These are phyloP conservation scores for Elsinoe perseae DNA, from an alignment of 2,329 filamentous ascomycete genomes.

Conservation along the genomic window DNA sequence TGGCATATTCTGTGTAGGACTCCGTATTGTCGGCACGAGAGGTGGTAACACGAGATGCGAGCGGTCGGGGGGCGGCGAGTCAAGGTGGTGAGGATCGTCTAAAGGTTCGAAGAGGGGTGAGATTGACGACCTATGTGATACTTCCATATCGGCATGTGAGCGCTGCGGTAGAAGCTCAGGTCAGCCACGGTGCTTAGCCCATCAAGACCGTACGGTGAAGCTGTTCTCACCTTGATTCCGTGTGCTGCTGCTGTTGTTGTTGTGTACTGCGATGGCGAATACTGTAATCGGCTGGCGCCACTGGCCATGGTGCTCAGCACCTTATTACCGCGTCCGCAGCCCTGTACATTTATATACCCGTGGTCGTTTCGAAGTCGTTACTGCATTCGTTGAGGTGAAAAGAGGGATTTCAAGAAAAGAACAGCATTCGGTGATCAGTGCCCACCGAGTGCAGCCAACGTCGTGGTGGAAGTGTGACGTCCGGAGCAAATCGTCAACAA, in stretches of 20 bases:
- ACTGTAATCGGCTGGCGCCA: not conserved
- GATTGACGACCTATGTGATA: slow-evolving; percentile 17
- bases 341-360: not conserved
- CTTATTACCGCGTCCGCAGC: not conserved
- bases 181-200: slow-evolving; percentile 2
- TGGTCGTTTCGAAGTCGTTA: not conserved
- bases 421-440: slow-evolving; percentile 5
- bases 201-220: not conserved
- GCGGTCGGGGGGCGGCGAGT: slow-evolving; percentile 26
- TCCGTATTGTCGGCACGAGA: slow-evolving; percentile 9
- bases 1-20: not conserved
- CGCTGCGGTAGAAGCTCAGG: not conserved
- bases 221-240: slow-evolving; percentile 18
- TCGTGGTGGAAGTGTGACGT: slow-evolving; percentile 8
- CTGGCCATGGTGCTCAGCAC: slow-evolving; percentile 15
- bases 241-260: not conserved
- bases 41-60: slow-evolving; percentile 26
- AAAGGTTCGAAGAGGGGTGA: slow-evolving; percentile 26
- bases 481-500: slow-evolving; percentile 12
- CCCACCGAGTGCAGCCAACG: not conserved
- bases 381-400: not conserved
- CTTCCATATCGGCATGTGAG: slow-evolving; percentile 20
- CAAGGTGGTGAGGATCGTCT: slow-evolving; percentile 27
- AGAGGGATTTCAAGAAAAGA: not conserved
- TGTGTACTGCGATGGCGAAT: not conserved